Evolutionary conservation across 2,329 filamentous ascomycete genomes (phyloP).

Genomic region (Coniochaeta sp.): DNA sequence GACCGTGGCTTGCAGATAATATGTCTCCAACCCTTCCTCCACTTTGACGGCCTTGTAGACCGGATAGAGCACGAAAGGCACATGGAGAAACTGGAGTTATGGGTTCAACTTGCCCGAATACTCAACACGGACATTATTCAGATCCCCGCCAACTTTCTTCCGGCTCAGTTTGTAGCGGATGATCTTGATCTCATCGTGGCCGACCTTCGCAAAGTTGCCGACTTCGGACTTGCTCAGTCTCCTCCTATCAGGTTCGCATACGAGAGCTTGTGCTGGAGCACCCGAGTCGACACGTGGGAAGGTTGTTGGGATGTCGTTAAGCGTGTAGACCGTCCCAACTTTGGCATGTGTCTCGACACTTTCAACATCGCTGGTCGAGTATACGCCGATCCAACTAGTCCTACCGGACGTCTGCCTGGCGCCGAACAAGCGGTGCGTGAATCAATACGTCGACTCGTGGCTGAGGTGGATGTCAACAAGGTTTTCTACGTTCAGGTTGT

Average conservation of each 20-base stretch:
- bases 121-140: slow-evolving; percentile 66
- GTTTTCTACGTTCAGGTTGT: slow-evolving; percentile 73
- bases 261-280: slow-evolving; percentile 68
- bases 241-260: slow-evolving; percentile 63
- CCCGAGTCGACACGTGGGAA: slow-evolving; percentile 65
- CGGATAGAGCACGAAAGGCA: slow-evolving; percentile 47
- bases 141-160: slow-evolving; percentile 65
- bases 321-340: slow-evolving; percentile 60
- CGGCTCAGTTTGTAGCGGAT: slow-evolving; percentile 32
- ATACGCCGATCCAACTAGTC: slow-evolving; percentile 58
- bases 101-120: slow-evolving; percentile 59
- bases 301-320: slow-evolving; percentile 60
- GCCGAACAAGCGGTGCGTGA: slow-evolving; percentile 47
- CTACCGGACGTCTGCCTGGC: slow-evolving; percentile 41
- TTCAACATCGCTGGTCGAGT: slow-evolving; percentile 70
- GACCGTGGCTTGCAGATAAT: slow-evolving; percentile 50
- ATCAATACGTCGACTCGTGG: slow-evolving; percentile 47
- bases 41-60: slow-evolving; percentile 69
- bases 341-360: slow-evolving; percentile 70
- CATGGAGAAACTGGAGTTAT: slow-evolving; percentile 57
- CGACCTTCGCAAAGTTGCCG: slow-evolving; percentile 59
- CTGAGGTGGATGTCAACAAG: slow-evolving; percentile 51
- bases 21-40: slow-evolving; percentile 68
- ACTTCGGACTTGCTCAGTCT: slow-evolving; percentile 51
- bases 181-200: slow-evolving; percentile 48